Conservation (phyloP, 176 grass and related monocot genomes). For the Avena sativa region DNA sequence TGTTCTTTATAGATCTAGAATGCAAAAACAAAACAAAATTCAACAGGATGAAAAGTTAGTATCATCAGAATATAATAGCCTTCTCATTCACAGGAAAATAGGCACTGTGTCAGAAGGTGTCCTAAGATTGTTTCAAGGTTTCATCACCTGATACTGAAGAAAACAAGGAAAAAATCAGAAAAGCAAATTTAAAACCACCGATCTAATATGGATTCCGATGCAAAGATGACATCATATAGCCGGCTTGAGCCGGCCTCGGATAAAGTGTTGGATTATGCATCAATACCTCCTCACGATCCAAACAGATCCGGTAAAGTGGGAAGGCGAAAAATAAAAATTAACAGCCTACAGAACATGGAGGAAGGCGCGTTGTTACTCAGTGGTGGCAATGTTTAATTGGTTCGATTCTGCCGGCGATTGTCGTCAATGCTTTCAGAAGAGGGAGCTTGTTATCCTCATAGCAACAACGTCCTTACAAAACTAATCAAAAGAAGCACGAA, state of each 20-base stretch:
- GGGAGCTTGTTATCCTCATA: constrained; percentile 97
- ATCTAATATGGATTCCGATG: constrained; percentile 54
- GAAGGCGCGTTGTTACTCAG: constrained; percentile 62
- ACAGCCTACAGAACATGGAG: background rate
- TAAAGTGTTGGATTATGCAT: constrained; percentile 85
- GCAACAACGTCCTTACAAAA: constrained; percentile 45
- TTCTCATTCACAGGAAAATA: constrained; percentile 75
- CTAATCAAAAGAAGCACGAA: background rate
- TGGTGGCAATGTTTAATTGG: constrained; percentile 65
- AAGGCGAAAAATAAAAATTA: background rate
- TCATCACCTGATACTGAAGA: constrained; percentile 61
- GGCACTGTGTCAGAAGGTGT: constrained; percentile 83
- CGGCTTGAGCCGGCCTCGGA: constrained; percentile 41
- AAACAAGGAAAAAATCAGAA: background rate
- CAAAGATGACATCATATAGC: constrained; percentile 53
- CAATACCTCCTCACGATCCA: constrained; percentile 61
- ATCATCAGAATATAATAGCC: constrained; percentile 74
- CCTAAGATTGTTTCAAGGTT: constrained; percentile 78
- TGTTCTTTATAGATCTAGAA: too few relatives aligned
- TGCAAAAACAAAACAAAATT: background rate
- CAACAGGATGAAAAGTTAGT: background rate
- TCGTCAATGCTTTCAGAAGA: constrained; percentile 92
- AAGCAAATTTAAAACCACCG: too few relatives aligned
- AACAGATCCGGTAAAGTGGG: background rate
- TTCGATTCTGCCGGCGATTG: constrained; percentile 98